Conservation (phyloP, 495 filamentous ascomycete genomes). For the Daldinia decipiens region DNA sequence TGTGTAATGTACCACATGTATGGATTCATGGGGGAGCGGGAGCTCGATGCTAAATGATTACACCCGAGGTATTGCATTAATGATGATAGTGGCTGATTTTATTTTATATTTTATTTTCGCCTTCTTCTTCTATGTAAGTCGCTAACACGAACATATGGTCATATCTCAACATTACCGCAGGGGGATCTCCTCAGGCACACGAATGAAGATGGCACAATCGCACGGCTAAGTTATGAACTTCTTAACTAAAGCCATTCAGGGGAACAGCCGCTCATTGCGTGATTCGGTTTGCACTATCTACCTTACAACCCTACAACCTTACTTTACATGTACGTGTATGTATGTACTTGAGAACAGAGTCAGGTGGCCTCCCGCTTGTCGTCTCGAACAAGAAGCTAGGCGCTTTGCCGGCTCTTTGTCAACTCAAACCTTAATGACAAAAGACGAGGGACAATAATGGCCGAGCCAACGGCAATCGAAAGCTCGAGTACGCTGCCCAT, state of each 20-base stretch:
- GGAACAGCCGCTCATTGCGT: slow-evolving; percentile 35
- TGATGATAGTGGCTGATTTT: slow-evolving; percentile 5
- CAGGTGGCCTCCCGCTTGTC: slow-evolving; percentile 31
- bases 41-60: neutral
- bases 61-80: slow-evolving; percentile 6
- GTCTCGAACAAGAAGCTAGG: slow-evolving; percentile 23
- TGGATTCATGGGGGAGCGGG: slow-evolving; percentile 5
- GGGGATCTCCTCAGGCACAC: slow-evolving; percentile 32
- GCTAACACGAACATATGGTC: slow-evolving; percentile 4
- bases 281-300: slow-evolving; percentile 25
- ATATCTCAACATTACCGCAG: slow-evolving; percentile 7
- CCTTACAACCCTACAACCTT: neutral
- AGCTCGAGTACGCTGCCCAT: slow-evolving; percentile 29
- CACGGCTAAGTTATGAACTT: slow-evolving; percentile 34
- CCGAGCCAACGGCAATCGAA: slow-evolving; percentile 11
- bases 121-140: neutral
- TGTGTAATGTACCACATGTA: neutral
- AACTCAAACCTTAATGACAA: slow-evolving; percentile 21
- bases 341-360: slow-evolving; percentile 22
- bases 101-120: neutral
- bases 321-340: neutral
- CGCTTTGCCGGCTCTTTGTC: slow-evolving; percentile 29
- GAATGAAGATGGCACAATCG: slow-evolving; percentile 36
- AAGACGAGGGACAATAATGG: slow-evolving; percentile 28
- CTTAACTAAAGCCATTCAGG: slow-evolving; percentile 19